These are phyloP conservation scores for Syncephalastrum monosporum DNA, from an alignment of 371 early-diverging fungal genomes.

Conservation along the genomic window DNA sequence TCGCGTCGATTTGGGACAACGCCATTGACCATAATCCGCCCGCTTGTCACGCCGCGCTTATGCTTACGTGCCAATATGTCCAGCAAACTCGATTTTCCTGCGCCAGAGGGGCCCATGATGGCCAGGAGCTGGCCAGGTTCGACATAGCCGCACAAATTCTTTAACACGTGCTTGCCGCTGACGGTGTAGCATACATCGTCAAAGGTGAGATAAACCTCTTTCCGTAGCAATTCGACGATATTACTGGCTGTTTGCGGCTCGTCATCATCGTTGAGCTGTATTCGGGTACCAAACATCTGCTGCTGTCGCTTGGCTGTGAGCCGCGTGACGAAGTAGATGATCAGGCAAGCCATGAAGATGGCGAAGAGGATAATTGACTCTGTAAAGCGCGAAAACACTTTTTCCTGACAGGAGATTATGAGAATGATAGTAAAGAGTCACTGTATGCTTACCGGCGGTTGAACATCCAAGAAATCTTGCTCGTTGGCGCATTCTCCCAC, in stretches of 20 bases:
- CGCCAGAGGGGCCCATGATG: slow-evolving; percentile 63
- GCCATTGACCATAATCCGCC: slow-evolving; percentile 88
- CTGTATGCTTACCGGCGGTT: slow-evolving; percentile 30
- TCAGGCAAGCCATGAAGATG: slow-evolving; percentile 26
- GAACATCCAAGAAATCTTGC: slow-evolving; percentile 40
- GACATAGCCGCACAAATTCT: slow-evolving; percentile 51
- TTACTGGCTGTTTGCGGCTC: slow-evolving; percentile 13
- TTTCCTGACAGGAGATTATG: neutral
- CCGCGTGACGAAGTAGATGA: slow-evolving; percentile 27
- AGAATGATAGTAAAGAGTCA: neutral
- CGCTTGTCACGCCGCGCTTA: slow-evolving; percentile 79
- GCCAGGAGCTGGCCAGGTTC: slow-evolving; percentile 66
- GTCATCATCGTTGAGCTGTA: slow-evolving; percentile 27
- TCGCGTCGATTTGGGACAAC: slow-evolving; percentile 50
- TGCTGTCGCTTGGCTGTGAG: slow-evolving; percentile 36
- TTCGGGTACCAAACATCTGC: slow-evolving; percentile 36
- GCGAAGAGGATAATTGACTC: slow-evolving; percentile 35
- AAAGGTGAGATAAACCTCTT: slow-evolving; percentile 33
- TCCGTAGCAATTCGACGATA: slow-evolving; percentile 8
- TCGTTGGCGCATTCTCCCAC: slow-evolving; percentile 64
- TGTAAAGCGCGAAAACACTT: slow-evolving; percentile 34
- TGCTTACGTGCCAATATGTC: slow-evolving; percentile 90
- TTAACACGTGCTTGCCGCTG: slow-evolving; percentile 38
- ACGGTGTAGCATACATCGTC: slow-evolving; percentile 36
- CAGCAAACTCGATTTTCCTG: slow-evolving; percentile 39